Conservation (phyloP, 2,329 filamentous ascomycete species). For the Lizonia empirigonia region DNA sequence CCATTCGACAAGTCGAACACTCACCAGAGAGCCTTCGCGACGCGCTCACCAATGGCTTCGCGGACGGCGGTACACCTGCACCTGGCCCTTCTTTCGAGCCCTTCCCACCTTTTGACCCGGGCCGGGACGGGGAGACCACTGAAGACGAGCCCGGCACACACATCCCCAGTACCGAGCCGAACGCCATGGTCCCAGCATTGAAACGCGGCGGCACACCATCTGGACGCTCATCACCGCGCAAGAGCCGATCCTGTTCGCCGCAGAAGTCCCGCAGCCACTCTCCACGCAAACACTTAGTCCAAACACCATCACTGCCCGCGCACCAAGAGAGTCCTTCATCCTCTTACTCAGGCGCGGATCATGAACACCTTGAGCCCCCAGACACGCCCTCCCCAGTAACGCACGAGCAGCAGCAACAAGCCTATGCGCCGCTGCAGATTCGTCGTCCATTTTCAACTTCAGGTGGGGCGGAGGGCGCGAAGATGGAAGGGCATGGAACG, state of each 20-base stretch:
- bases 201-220: conserved; percentile 11
- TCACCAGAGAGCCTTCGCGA: conserved; percentile 28
- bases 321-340: conserved; percentile 8
- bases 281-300: not conserved
- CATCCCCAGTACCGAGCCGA: conserved; percentile 4
- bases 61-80: conserved; percentile 1
- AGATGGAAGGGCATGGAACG: not conserved
- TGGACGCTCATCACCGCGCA: conserved; percentile 11
- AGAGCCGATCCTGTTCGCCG: conserved; percentile 1
- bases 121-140: not conserved
- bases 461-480: not conserved
- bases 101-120: conserved; percentile 4
- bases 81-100: conserved; percentile 3
- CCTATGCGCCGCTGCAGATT: conserved; percentile 22
- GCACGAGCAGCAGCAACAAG: conserved; percentile 20
- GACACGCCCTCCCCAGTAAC: conserved; percentile 32
- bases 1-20: conserved; percentile 37
- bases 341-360: not conserved
- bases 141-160: not conserved
- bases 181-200: not conserved
- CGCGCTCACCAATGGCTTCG: conserved; percentile 10
- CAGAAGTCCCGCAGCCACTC: not conserved
- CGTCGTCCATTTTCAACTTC: not conserved
- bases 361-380: conserved; percentile 11
- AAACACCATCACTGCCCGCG: conserved; percentile 2